Evolutionary conservation across 2,329 filamentous ascomycete genomes (phyloP).

Genomic region (Xylariaceae sp.): DNA sequence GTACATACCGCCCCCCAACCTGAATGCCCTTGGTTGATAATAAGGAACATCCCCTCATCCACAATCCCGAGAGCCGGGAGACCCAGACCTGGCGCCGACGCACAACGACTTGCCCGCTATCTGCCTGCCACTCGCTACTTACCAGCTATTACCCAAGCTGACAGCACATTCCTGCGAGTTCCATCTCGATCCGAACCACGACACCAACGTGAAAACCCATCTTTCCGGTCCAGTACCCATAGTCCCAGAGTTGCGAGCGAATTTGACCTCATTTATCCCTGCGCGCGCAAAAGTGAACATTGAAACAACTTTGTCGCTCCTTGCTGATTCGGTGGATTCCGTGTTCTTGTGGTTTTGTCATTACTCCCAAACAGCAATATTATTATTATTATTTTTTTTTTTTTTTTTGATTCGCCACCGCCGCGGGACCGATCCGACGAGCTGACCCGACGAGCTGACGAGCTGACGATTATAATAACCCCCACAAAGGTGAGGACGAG

Average conservation of each 20-base stretch:
- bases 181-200: not conserved
- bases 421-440: constrained; percentile 1
- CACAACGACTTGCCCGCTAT: constrained; percentile 8
- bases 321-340: not conserved
- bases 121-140: not conserved
- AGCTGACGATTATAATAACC: not conserved
- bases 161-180: not conserved
- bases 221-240: not conserved
- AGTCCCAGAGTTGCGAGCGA: too few relatives aligned
- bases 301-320: constrained; percentile 1
- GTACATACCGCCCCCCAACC: constrained; percentile 1
- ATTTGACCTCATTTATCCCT: not conserved
- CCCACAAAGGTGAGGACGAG: not conserved
- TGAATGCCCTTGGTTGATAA: constrained; percentile 10
- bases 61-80: constrained; percentile 17
- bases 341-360: not conserved
- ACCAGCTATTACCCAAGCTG: not conserved
- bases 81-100: constrained; percentile 16
- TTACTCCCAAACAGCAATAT: not conserved
- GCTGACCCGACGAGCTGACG: not conserved
- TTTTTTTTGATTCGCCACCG: not conserved
- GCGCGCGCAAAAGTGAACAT: constrained; percentile 7
- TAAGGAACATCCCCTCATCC: constrained; percentile 20
- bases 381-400: too few relatives aligned
- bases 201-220: not conserved